Conservation (phyloP, 139 green algal genomes). For the Nannochloris sp. region DNA sequence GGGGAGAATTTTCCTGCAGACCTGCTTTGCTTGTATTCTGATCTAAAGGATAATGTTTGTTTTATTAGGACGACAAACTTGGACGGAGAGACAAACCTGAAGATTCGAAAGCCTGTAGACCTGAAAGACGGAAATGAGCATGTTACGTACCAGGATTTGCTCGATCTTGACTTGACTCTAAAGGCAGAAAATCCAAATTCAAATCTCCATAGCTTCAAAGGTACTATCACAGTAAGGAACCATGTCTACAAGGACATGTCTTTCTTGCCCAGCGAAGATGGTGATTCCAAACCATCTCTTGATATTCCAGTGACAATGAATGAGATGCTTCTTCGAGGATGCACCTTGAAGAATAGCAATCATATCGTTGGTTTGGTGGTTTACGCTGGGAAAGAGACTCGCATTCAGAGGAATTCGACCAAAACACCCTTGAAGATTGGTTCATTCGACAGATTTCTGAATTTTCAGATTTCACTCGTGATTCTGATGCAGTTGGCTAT, state of each 20-base stretch:
- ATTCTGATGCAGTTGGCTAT: conserved; percentile 46
- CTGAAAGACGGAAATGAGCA: conserved; percentile 20
- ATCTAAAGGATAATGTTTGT: conserved; percentile 47
- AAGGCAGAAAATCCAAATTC: conserved; percentile 63
- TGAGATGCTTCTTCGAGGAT: conserved; percentile 73
- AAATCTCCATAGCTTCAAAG: conserved; percentile 69
- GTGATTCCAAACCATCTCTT: background rate
- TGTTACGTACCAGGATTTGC: background rate
- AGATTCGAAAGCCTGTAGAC: conserved; percentile 61
- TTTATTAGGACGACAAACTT: conserved; percentile 73
- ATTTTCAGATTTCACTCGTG: conserved; percentile 51
- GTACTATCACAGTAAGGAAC: conserved; percentile 10
- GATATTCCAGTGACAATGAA: conserved; percentile 41
- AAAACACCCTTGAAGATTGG: conserved; percentile 60
- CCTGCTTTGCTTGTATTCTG: conserved; percentile 61
- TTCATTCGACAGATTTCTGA: conserved; percentile 53
- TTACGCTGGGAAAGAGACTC: conserved; percentile 84
- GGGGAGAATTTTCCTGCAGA: conserved; percentile 76
- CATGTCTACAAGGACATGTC: background rate
- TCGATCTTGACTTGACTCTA: conserved; percentile 26
- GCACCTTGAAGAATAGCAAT: conserved; percentile 75
- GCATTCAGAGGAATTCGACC: conserved; percentile 78
- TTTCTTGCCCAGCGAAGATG: background rate
- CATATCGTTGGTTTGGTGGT: conserved; percentile 70
- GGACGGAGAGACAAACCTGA: conserved; percentile 92